phyloP scores from a whole-genome alignment of 768 basidiomycete genomes.

The Amanita rimosa region DNA sequence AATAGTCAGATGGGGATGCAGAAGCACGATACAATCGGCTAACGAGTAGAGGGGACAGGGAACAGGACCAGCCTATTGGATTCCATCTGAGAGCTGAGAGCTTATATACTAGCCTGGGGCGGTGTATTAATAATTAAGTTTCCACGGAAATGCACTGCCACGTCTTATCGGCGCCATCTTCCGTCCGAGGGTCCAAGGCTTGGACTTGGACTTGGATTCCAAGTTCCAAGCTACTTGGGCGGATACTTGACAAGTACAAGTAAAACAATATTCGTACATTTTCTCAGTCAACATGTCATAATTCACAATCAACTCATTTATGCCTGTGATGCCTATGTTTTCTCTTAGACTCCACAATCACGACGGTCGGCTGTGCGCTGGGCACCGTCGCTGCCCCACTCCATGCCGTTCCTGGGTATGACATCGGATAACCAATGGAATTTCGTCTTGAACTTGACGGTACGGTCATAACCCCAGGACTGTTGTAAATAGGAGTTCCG shows the following conservation, averaged over 20 bases:
- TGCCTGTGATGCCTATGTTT: slow-evolving; percentile 20
- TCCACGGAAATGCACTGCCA: slow-evolving; percentile 1
- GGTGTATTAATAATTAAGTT: neutral
- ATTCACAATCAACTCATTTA: neutral
- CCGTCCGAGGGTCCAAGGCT: no score
- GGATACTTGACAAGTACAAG: no score
- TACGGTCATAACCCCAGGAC: neutral
- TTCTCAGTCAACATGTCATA: no score
- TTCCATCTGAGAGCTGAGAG: slow-evolving; percentile 4
- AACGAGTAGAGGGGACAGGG: slow-evolving; percentile 13
- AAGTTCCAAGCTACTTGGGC: no score
- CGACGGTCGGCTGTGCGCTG: slow-evolving; percentile 3
- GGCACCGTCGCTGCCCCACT: slow-evolving; percentile 10
- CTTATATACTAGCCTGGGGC: slow-evolving; percentile 19
- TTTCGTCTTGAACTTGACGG: neutral
- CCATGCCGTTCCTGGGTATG: slow-evolving; percentile 14
- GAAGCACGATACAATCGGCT: slow-evolving; percentile 18
- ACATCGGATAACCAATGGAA: slow-evolving; percentile 2
- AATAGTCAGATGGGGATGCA: slow-evolving; percentile 14
- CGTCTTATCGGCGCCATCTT: neutral
- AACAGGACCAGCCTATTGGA: slow-evolving; percentile 37
- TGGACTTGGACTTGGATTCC: no score
- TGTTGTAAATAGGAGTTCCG: neutral
- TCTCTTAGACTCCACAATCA: slow-evolving; percentile 17
- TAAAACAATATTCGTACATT: neutral